A percentile compares a stretch with the other conserved stretches of the same genome.
These are phyloP conservation scores for Aspergillus cavernicola DNA, from an alignment of 495 filamentous ascomycete species.

Conservation along the genomic window DNA sequence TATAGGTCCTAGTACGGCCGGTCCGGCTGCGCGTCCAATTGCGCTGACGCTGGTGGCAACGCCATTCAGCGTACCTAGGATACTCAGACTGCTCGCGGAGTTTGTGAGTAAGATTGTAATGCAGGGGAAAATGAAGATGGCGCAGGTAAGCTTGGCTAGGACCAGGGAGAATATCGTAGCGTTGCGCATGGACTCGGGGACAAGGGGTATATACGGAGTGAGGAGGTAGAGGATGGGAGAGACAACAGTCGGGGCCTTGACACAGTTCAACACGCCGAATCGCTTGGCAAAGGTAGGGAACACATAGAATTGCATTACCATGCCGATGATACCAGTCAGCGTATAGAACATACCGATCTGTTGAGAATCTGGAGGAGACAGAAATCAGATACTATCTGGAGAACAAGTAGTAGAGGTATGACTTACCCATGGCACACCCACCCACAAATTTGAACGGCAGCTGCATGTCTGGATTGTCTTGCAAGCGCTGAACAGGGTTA, in stretches of 20 bases:
- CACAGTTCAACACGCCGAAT: slow-evolving; percentile 68
- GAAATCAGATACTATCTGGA: neutral
- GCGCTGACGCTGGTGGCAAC: slow-evolving; percentile 77
- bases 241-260: slow-evolving; percentile 53
- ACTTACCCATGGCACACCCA: slow-evolving; percentile 64
- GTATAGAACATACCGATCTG: slow-evolving; percentile 77
- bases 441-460: slow-evolving; percentile 76
- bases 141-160: slow-evolving; percentile 62
- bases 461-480: slow-evolving; percentile 52
- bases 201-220: slow-evolving; percentile 67
- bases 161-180: slow-evolving; percentile 45
- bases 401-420: neutral
- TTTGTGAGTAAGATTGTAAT: slow-evolving; percentile 89
- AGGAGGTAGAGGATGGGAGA: slow-evolving; percentile 71
- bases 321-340: slow-evolving; percentile 65
- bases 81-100: slow-evolving; percentile 65
- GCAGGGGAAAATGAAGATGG: slow-evolving; percentile 82
- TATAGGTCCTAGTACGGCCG: slow-evolving; percentile 59
- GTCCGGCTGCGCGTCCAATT: slow-evolving; percentile 72
- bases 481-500: slow-evolving; percentile 54
- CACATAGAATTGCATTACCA: slow-evolving; percentile 72
- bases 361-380: slow-evolving; percentile 42
- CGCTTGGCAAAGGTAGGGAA: slow-evolving; percentile 67
- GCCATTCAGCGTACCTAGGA: slow-evolving; percentile 87
- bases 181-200: slow-evolving; percentile 39